These are phyloP conservation scores for Termitomyces sp. DNA, from an alignment of 768 basidiomycete genomes.

Conservation along the genomic window DNA sequence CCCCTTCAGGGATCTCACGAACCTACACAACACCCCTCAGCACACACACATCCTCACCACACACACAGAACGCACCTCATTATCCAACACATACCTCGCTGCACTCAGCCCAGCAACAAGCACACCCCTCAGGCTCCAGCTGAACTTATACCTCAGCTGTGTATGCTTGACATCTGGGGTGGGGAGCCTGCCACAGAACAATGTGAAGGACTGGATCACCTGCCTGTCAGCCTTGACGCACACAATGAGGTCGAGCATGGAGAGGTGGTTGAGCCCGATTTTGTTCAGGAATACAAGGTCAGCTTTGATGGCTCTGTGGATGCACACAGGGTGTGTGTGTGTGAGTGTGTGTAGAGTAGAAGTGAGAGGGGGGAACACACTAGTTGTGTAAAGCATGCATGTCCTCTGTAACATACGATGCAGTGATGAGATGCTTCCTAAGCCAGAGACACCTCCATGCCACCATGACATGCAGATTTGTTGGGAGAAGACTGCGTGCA, in stretches of 20 bases:
- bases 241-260: conserved; percentile 68
- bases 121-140: conserved; percentile 90
- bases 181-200: conserved; percentile 92
- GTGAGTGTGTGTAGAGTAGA: too few relatives aligned
- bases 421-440: conserved; percentile 79
- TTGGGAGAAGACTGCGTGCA: conserved; percentile 71
- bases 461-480: conserved; percentile 62
- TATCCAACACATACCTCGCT: too few relatives aligned
- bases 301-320: conserved; percentile 54
- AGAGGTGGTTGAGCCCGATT: conserved; percentile 87
- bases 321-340: too few relatives aligned
- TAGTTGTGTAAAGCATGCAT: too few relatives aligned
- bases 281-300: conserved; percentile 82
- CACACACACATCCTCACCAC: too few relatives aligned
- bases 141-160: conserved; percentile 88
- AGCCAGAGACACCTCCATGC: conserved; percentile 72
- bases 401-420: conserved; percentile 94
- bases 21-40: too few relatives aligned
- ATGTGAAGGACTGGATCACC: conserved; percentile 68
- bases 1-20: conserved; percentile 44
- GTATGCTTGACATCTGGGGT: conserved; percentile 63
- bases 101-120: conserved; percentile 75
- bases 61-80: too few relatives aligned
- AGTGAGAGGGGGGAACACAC: too few relatives aligned
- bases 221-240: conserved; percentile 49